Percentiles rank a stretch among this genome's conserved stretches.
These are phyloP conservation scores for barrel medic (Medicago truncatula) DNA, from an alignment of 306 rosid species.

Conservation along the genomic window MtrunA17r5.0-ANR NC_053043.1:39259501-39260000, in stretches of 20 bases:
- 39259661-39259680: no score
- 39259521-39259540: no score
- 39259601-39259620: no score
- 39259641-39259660: no score
- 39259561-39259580: no score
- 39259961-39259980: constrained; percentile 38
- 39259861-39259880: constrained; percentile 30
- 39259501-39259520: no score
- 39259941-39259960: constrained; percentile 48
- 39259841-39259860: constrained; percentile 35
- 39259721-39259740: constrained; percentile 15
- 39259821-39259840: constrained; percentile 36
- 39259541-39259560: no score
- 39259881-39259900: constrained; percentile 49
- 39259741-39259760: not conserved
- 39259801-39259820: constrained; percentile 2
- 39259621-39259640: no score
- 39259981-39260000: constrained; percentile 40
- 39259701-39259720: not conserved
- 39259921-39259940: constrained; percentile 58
- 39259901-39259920: constrained; percentile 56
- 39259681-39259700: no score
- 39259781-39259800: not conserved
- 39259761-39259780: not conserved
- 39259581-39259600: no score